Conservation (phyloP, 2,329 filamentous ascomycete genomes). For the Dactylonectria macrodidyma region DNA sequence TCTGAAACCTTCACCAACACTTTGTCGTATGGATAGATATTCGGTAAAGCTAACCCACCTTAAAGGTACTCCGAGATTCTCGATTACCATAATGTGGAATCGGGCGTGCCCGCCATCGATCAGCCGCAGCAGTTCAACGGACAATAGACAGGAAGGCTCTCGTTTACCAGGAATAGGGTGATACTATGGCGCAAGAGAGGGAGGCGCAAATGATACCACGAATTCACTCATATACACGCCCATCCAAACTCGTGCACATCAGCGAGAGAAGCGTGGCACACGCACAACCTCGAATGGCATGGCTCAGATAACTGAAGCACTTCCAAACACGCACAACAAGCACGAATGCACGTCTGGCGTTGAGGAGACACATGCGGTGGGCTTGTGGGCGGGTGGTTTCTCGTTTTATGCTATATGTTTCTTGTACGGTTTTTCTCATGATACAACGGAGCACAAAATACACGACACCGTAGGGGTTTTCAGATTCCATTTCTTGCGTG, state of each 20-base stretch:
- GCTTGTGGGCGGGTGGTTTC: conserved; percentile 27
- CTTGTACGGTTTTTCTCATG: conserved; percentile 30
- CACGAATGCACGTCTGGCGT: conserved; percentile 49
- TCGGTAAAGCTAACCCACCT: conserved; percentile 25
- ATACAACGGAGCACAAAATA: conserved; percentile 47
- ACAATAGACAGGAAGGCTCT: conserved; percentile 51
- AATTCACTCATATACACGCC: conserved; percentile 46
- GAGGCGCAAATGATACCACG: conserved; percentile 55
- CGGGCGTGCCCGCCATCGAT: conserved; percentile 57
- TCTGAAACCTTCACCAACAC: not conserved
- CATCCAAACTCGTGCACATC: conserved; percentile 20
- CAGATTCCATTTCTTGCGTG: conserved; percentile 7
- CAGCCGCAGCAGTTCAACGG: conserved; percentile 52
- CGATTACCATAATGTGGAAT: conserved; percentile 96
- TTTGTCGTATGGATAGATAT: not conserved
- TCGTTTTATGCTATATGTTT: conserved; percentile 39
- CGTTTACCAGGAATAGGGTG: conserved; percentile 50
- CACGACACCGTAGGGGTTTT: conserved; percentile 39
- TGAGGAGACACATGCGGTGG: conserved; percentile 46
- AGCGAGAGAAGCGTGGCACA: conserved; percentile 17
- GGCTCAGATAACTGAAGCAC: conserved; percentile 31
- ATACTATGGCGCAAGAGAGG: conserved; percentile 38
- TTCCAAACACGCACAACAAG: conserved; percentile 34
- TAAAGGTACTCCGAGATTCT: conserved; percentile 97
- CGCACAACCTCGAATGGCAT: conserved; percentile 32